A percentile compares a stretch with the other conserved stretches of the same genome.
Evolutionary conservation across 1,284 basidiomycete genomes (phyloP).

Genomic region (Cutaneotrichosporon sp.): DNA sequence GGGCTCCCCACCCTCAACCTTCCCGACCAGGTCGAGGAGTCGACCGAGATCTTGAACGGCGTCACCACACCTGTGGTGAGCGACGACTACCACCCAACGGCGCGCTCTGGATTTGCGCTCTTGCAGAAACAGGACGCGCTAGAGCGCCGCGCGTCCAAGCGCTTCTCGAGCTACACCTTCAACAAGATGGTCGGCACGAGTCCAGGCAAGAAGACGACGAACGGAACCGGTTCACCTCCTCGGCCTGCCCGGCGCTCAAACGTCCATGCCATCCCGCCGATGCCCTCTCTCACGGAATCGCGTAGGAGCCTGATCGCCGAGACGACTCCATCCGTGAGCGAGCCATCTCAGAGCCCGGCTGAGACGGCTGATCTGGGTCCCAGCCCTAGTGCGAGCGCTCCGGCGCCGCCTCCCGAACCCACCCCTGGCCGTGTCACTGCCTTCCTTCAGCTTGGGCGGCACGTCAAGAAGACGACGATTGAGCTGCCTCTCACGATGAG

Average conservation of each 20-base stretch:
- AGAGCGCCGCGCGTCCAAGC: conserved; percentile 89
- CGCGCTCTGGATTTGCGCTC: conserved; percentile 38
- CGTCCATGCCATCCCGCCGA: conserved; percentile 35
- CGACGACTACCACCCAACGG: conserved; percentile 10
- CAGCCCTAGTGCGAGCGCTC: background rate
- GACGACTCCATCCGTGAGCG: conserved; percentile 2
- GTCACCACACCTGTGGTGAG: background rate
- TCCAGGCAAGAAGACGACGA: conserved; percentile 26
- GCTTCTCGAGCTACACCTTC: conserved; percentile 94
- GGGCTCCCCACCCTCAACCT: conserved; percentile 3
- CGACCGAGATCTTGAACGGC: background rate
- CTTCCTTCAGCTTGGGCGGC: conserved; percentile 87
- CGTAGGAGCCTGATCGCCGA: conserved; percentile 1
- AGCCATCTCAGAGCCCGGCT: background rate
- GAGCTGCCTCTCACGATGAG: conserved; percentile 62
- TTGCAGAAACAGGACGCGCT: conserved; percentile 83
- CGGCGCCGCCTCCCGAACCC: background rate
- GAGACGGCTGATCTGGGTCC: background rate
- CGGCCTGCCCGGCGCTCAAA: conserved; percentile 43
- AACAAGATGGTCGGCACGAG: conserved; percentile 76
- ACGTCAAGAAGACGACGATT: conserved; percentile 83
- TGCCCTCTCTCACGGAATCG: conserved; percentile 30
- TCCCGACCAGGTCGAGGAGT: background rate
- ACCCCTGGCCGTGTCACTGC: conserved; percentile 57
- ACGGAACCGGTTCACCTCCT: conserved; percentile 35